These are phyloP conservation scores for Xylariaceae sp. DNA, from an alignment of 2,329 filamentous ascomycete genomes.

Conservation along the genomic window DNA sequence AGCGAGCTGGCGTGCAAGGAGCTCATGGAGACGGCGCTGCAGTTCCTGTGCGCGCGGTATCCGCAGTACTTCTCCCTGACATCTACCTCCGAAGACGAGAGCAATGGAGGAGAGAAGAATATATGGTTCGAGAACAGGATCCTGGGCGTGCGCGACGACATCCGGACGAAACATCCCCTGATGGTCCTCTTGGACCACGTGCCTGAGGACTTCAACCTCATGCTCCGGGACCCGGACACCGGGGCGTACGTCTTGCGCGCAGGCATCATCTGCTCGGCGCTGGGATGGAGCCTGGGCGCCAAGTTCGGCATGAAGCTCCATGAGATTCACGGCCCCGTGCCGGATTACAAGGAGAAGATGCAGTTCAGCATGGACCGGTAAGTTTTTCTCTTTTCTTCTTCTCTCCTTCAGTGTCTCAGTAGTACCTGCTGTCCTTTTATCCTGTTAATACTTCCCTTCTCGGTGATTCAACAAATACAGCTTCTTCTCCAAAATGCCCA, in stretches of 20 bases:
- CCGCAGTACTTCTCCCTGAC: conserved; percentile 67
- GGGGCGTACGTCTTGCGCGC: conserved; percentile 71
- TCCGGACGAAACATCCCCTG: conserved; percentile 60
- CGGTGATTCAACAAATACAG: too few relatives aligned
- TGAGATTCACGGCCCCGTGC: conserved; percentile 68
- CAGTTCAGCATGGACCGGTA: conserved; percentile 79
- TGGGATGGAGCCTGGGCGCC: conserved; percentile 72
- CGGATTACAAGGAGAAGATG: conserved; percentile 85
- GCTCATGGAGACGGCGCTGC: conserved; percentile 78
- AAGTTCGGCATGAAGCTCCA: conserved; percentile 69
- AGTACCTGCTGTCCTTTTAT: neutral
- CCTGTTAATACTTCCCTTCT: too few relatives aligned
- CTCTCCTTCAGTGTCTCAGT: neutral
- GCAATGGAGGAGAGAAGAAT: conserved; percentile 39
- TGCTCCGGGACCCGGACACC: conserved; percentile 63
- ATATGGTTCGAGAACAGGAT: conserved; percentile 66
- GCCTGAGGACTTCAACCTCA: conserved; percentile 78
- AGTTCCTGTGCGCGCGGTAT: conserved; percentile 74
- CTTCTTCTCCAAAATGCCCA: conserved; percentile 75
- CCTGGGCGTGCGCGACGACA: conserved; percentile 54
- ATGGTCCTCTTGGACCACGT: conserved; percentile 69
- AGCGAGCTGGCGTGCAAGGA: conserved; percentile 78
- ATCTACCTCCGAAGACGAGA: conserved; percentile 43
- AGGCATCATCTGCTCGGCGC: conserved; percentile 69
- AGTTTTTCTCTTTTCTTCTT: too few relatives aligned